Evolutionary conservation across 2,329 filamentous ascomycete species (phyloP).

Genomic region (Fusarium dimerum): DNA sequence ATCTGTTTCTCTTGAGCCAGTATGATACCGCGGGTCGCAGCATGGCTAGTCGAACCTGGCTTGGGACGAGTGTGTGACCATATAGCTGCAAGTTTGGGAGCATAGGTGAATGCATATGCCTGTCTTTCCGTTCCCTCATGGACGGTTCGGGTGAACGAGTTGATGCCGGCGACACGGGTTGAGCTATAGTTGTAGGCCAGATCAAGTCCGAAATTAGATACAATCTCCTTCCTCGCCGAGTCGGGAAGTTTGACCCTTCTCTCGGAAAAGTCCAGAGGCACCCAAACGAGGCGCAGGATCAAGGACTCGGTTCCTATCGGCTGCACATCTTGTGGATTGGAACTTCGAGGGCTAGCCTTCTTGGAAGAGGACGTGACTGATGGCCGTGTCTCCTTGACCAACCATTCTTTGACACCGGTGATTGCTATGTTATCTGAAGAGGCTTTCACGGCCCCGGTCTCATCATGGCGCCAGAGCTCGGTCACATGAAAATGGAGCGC

Average conservation of each 20-base stretch:
- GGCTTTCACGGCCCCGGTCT: conserved; percentile 18
- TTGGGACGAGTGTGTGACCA: conserved; percentile 35
- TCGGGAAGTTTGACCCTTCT: conserved; percentile 29
- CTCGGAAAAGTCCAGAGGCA: conserved; percentile 22
- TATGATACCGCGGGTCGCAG: conserved; percentile 34
- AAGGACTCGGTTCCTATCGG: conserved; percentile 20
- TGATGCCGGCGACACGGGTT: conserved; percentile 37
- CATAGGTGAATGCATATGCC: conserved; percentile 37
- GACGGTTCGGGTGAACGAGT: conserved; percentile 22
- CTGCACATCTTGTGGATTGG: neutral
- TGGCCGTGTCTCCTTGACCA: conserved; percentile 21
- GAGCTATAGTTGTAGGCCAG: conserved; percentile 36
- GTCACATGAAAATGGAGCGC: conserved; percentile 26
- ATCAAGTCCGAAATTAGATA: conserved; percentile 31
- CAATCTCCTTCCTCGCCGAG: conserved; percentile 15
- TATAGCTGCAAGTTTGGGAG: conserved; percentile 39
- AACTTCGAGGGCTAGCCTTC: neutral
- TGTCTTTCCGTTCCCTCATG: conserved; percentile 10
- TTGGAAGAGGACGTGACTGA: neutral
- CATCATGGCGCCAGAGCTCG: conserved; percentile 31
- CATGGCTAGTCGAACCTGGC: conserved; percentile 3
- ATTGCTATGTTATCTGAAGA: conserved; percentile 1
- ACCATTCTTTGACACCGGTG: conserved; percentile 22
- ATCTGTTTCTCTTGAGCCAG: conserved; percentile 31
- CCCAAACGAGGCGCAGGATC: conserved; percentile 34